phyloP scores from a whole-genome alignment of 495 filamentous ascomycete species.

The Xylaria venustula region DNA sequence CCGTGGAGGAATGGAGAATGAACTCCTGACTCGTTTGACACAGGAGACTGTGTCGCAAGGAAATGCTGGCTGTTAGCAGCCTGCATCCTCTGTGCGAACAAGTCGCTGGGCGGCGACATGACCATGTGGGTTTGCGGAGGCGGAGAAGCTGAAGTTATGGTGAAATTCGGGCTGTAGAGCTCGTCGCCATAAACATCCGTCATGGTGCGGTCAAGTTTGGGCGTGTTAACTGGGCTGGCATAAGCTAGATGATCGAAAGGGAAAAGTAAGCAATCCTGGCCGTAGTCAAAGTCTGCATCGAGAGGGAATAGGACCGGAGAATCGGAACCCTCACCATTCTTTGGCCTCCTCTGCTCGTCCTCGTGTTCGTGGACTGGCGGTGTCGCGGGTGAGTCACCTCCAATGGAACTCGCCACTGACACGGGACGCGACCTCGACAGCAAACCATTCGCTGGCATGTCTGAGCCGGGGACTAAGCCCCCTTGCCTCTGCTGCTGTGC shows the following conservation, averaged over 20 bases:
- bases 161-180: conserved; percentile 69
- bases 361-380: conserved; percentile 46
- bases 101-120: conserved; percentile 58
- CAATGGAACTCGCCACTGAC: conserved; percentile 50
- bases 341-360: conserved; percentile 44
- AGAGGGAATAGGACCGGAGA: conserved; percentile 36
- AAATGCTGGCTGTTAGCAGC: conserved; percentile 73
- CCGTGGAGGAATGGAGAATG: conserved; percentile 79
- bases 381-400: conserved; percentile 55
- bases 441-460: conserved; percentile 31
- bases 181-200: conserved; percentile 85
- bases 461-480: conserved; percentile 35
- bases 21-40: conserved; percentile 53
- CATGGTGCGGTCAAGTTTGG: conserved; percentile 82
- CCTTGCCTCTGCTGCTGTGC: conserved; percentile 33
- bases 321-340: conserved; percentile 44
- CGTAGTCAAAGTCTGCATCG: conserved; percentile 49
- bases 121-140: conserved; percentile 42
- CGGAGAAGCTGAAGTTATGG: conserved; percentile 52
- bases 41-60: conserved; percentile 53
- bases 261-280: conserved; percentile 39
- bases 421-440: conserved; percentile 38
- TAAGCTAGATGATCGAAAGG: conserved; percentile 44
- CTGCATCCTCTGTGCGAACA: conserved; percentile 74
- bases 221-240: conserved; percentile 53